These are phyloP conservation scores for Epichloe elymi DNA, from an alignment of 2,329 filamentous ascomycete species.

Conservation along the genomic window DNA sequence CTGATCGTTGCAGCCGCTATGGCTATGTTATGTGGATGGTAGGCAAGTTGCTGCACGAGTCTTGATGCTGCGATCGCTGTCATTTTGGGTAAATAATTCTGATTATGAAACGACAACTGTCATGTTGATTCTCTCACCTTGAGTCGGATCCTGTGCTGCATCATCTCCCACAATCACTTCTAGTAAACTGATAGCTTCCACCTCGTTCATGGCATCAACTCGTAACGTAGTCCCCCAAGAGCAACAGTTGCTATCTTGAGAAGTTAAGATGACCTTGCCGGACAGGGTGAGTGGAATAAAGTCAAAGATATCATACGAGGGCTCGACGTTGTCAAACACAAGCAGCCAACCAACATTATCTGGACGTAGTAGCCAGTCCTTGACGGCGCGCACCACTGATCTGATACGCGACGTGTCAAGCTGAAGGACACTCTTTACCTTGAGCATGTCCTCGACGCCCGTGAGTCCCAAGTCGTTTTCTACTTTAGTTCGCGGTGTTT, in stretches of 20 bases:
- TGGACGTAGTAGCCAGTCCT: conserved; percentile 15
- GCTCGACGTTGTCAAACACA: conserved; percentile 13
- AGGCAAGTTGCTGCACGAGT: conserved; percentile 9
- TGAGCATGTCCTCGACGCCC: conserved; percentile 14
- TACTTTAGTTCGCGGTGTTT: conserved; percentile 7
- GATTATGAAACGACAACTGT: not conserved
- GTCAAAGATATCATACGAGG: conserved; percentile 13
- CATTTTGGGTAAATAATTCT: not conserved
- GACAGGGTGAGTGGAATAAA: conserved; percentile 14
- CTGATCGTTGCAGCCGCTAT: conserved; percentile 12
- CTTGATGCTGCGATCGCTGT: conserved; percentile 9
- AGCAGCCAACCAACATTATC: conserved; percentile 14
- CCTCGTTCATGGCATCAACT: conserved; percentile 11
- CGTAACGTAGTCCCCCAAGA: conserved; percentile 12
- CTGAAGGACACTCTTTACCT: conserved; percentile 11
- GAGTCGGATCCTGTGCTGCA: not conserved
- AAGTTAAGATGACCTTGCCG: conserved; percentile 14
- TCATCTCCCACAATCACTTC: conserved; percentile 5
- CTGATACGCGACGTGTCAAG: conserved; percentile 11
- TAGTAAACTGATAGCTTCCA: conserved; percentile 10
- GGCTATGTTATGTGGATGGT: conserved; percentile 11
- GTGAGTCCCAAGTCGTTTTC: conserved; percentile 14
- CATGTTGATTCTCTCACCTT: conserved; percentile 6
- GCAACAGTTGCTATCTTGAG: conserved; percentile 11
- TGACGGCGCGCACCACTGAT: conserved; percentile 14